Conservation (phyloP, 495 filamentous ascomycete genomes). For the Hypomontagnella monticulosa region DNA sequence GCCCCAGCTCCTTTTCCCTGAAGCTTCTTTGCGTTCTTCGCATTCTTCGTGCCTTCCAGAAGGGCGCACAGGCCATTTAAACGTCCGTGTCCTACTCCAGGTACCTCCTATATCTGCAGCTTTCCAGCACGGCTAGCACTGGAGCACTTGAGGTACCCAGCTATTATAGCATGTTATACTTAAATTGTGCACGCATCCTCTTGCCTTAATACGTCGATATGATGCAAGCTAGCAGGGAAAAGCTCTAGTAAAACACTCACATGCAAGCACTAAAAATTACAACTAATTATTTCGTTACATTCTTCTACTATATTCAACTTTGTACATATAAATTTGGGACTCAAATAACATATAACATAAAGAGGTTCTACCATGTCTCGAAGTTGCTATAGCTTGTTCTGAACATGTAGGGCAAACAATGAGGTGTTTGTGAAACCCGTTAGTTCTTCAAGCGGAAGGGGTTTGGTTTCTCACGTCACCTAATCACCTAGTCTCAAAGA, state of each 20-base stretch:
- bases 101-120: constrained; percentile 36
- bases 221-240: too few species aligned
- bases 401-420: constrained; percentile 5
- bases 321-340: background rate
- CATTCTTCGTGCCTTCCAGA: constrained; percentile 49
- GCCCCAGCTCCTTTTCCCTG: constrained; percentile 33
- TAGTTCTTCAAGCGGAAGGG: constrained; percentile 25
- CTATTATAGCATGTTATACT: background rate
- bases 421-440: constrained; percentile 30
- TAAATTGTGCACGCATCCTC: too few species aligned
- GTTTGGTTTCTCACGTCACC: constrained; percentile 33
- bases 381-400: background rate
- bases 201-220: too few species aligned
- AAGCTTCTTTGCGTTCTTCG: constrained; percentile 46
- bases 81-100: constrained; percentile 32
- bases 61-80: constrained; percentile 40
- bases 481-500: constrained; percentile 17
- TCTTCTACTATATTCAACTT: background rate
- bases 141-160: background rate
- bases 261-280: background rate
- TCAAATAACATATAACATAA: background rate
- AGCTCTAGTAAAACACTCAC: too few species aligned
- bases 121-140: constrained; percentile 18
- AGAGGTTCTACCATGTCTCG: background rate
- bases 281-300: background rate